Evolutionary conservation across 306 rosid species (phyloP), one percentile per base, ranked within the genome.

Genomic region (Fragaria ananassa): DNA sequence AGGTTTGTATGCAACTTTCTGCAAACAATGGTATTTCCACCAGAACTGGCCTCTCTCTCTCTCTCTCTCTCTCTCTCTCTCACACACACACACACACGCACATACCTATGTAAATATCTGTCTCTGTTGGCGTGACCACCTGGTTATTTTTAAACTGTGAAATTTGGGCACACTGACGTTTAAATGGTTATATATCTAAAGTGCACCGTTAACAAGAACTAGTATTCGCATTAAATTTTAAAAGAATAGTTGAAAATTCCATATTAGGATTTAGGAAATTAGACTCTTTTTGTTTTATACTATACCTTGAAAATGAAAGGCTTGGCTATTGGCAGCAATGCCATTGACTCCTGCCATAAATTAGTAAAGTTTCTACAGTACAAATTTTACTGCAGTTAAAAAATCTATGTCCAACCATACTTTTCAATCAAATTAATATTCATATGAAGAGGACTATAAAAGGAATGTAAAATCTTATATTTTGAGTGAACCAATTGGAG

Each of bases 1-100:
- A 95, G 99, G 97, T 95, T 90, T 78, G 97, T 95, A 62, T 81
- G 96, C 57, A 75, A 86, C 62, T 95, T 95, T 84, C 88, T 95
- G 83, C 91, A 19, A 63, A 89, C 65, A 79, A 90, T 92, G 99
- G 99, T 94, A 90, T 7, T 71, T 25, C 29, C 34, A 34, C 67
- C 12, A 15, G 54, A 71, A 31, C 39, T 54, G 60, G 44, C 8
- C 61, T 74, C 67, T 71, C 27, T 15, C 31, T 35, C 76, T 14
- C 54, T 71, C 23, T 66, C 71, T 47, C 61, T 74, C 67, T 71
- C 27, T 15, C 31, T 35, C 76, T 14, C 54, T 71, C 23, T 66
- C 63, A 8, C 31, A 21, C 34, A 31, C 35, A 31, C 51, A 13
- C 18, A 17, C 56, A 17, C 56, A 50, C 56, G 4, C 56, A 50